Evolutionary conservation across 805 yeast species (phyloP).

Genomic region (Hanseniaspora meyeri): DNA sequence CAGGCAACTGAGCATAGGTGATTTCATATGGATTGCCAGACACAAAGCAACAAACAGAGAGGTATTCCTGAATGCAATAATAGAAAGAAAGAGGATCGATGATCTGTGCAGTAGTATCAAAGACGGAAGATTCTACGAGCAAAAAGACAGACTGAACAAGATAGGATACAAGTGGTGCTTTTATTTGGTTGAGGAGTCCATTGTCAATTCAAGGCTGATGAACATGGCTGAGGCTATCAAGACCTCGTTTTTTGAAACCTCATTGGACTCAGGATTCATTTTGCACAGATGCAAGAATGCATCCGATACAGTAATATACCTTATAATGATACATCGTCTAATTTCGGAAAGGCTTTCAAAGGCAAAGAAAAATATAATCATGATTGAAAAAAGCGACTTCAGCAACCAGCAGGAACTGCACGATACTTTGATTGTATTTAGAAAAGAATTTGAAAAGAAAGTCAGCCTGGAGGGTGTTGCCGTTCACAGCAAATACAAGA

Average conservation of each 20-base stretch:
- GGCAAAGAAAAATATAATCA: slow-evolving; percentile 32
- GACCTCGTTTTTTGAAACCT: slow-evolving; percentile 61
- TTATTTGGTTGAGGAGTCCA: slow-evolving; percentile 70
- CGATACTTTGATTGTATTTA: slow-evolving; percentile 31
- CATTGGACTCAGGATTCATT: slow-evolving; percentile 54
- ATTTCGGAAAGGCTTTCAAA: slow-evolving; percentile 36
- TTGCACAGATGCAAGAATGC: slow-evolving; percentile 56
- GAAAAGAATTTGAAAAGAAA: slow-evolving; percentile 32
- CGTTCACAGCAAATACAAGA: slow-evolving; percentile 9
- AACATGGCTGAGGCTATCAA: slow-evolving; percentile 51
- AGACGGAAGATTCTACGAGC: slow-evolving; percentile 85
- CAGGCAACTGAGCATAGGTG: slow-evolving; percentile 65
- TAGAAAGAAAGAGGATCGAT: slow-evolving; percentile 81
- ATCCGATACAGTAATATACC: slow-evolving; percentile 52
- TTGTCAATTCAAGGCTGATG: slow-evolving; percentile 32
- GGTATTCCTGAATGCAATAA: slow-evolving; percentile 65
- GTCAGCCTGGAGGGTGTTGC: background rate
- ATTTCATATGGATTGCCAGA: slow-evolving; percentile 77
- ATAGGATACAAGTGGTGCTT: slow-evolving; percentile 56
- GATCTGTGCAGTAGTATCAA: slow-evolving; percentile 71
- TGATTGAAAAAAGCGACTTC: slow-evolving; percentile 40
- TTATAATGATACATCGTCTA: slow-evolving; percentile 34
- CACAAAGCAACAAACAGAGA: slow-evolving; percentile 45
- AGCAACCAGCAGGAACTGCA: slow-evolving; percentile 41
- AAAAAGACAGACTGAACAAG: slow-evolving; percentile 60